A percentile compares a stretch with the other conserved stretches of the same genome.
phyloP scores from a whole-genome alignment of 2,329 filamentous ascomycete species.

The Dothistroma septosporum region DNA sequence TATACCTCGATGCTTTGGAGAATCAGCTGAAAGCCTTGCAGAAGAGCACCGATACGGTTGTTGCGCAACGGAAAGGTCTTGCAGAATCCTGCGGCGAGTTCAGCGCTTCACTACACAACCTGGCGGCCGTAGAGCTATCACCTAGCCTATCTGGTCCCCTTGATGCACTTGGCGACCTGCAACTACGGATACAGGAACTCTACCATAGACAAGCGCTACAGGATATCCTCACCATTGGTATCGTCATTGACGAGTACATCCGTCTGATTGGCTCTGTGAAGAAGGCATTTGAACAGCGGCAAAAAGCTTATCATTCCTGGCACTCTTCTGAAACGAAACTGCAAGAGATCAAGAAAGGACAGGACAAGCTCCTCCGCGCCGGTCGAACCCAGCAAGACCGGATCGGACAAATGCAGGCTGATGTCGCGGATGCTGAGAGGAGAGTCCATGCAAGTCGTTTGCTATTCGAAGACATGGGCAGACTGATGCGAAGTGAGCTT shows the following conservation, averaged over 20 bases:
- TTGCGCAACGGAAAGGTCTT: constrained; percentile 85
- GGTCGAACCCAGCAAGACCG: constrained; percentile 95
- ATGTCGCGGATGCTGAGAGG: constrained; percentile 91
- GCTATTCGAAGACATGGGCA: constrained; percentile 95
- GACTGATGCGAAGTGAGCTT: constrained; percentile 83
- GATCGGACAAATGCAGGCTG: constrained; percentile 83
- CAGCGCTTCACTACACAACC: constrained; percentile 82
- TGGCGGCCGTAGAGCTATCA: constrained; percentile 89
- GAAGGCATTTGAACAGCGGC: constrained; percentile 83
- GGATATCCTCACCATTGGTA: constrained; percentile 90
- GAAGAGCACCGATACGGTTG: constrained; percentile 91
- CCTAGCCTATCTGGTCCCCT: constrained; percentile 82
- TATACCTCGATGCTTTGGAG: constrained; percentile 92
- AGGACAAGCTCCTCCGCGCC: constrained; percentile 92
- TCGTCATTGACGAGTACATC: constrained; percentile 98
- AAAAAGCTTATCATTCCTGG: constrained; percentile 95
- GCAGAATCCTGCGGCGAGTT: constrained; percentile 93
- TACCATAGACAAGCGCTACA: constrained; percentile 97
- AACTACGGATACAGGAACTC: constrained; percentile 87
- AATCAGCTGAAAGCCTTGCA: constrained; percentile 79
- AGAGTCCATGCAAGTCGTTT: constrained; percentile 86
- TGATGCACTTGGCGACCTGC: constrained; percentile 86
- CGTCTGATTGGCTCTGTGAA: constrained; percentile 93
- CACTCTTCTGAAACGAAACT: constrained; percentile 85
- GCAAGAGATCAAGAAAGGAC: constrained; percentile 79